Evolutionary conservation across 805 yeast genomes (phyloP).

Genomic region (Myxozyma vanderwaltii): DNA sequence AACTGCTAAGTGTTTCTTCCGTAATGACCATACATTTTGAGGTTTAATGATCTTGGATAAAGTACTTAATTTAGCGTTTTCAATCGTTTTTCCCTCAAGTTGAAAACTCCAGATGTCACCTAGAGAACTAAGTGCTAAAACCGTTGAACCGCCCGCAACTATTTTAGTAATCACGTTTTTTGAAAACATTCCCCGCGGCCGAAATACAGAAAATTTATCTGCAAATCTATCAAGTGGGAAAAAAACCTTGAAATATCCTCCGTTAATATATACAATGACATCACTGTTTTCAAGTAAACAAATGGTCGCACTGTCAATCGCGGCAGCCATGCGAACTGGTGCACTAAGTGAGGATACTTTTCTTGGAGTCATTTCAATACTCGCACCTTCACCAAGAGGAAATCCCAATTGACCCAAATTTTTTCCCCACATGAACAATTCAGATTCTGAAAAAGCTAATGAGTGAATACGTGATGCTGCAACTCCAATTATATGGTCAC

Average conservation of each 20-base stretch:
- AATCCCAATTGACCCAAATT: constrained; percentile 82
- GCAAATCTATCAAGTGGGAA: constrained; percentile 41
- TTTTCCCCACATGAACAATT: constrained; percentile 71
- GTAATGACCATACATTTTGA: constrained; percentile 38
- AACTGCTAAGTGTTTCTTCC: constrained; percentile 56
- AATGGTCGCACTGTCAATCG: constrained; percentile 71
- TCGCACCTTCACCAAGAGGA: constrained; percentile 37
- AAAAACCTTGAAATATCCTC: constrained; percentile 55
- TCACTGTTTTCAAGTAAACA: constrained; percentile 61
- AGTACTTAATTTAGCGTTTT: constrained; percentile 9
- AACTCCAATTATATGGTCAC: constrained; percentile 48
- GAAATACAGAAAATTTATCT: constrained; percentile 34
- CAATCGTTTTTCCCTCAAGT: constrained; percentile 15
- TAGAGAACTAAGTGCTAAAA: constrained; percentile 37
- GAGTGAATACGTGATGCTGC: constrained; percentile 73
- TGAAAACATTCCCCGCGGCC: constrained; percentile 27
- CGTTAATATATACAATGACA: constrained; percentile 61
- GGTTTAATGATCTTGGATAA: constrained; percentile 29
- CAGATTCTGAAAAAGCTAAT: constrained; percentile 54
- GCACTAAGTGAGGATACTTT: constrained; percentile 50
- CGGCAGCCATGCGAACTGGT: constrained; percentile 56
- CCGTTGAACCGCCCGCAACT: constrained; percentile 26
- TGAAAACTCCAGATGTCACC: constrained; percentile 33
- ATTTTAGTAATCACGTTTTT: constrained; percentile 26
- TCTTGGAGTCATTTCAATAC: constrained; percentile 40